Evolutionary conservation across 2,329 filamentous ascomycete genomes (phyloP).

Genomic region (Tricladium varicosporioides): DNA sequence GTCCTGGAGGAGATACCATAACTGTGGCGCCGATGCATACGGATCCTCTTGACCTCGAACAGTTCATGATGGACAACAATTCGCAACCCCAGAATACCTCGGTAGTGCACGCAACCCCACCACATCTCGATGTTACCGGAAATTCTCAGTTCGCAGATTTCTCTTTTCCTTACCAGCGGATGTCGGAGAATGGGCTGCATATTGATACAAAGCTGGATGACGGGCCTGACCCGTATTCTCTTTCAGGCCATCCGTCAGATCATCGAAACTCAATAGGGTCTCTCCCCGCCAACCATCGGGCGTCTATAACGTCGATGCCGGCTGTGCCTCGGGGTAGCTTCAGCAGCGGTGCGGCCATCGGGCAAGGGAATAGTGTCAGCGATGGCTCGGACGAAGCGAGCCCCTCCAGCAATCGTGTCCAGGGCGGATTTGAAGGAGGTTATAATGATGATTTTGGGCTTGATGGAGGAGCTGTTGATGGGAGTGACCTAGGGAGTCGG

Average conservation of each 20-base stretch:
- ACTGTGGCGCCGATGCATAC: slow-evolving; percentile 19
- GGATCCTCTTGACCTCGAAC: slow-evolving; percentile 27
- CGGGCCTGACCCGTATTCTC: slow-evolving; percentile 25
- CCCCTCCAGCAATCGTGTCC: slow-evolving; percentile 29
- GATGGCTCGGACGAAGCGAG: slow-evolving; percentile 35
- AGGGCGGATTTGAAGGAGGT: slow-evolving; percentile 25
- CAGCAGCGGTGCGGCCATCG: slow-evolving; percentile 14
- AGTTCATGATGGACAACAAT: slow-evolving; percentile 30
- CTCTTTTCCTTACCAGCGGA: slow-evolving; percentile 47
- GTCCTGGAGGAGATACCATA: slow-evolving; percentile 10
- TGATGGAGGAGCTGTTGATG: slow-evolving; percentile 46
- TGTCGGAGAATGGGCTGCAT: slow-evolving; percentile 40
- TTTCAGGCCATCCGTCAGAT: slow-evolving; percentile 21
- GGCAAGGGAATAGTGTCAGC: slow-evolving; percentile 27
- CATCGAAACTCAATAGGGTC: slow-evolving; percentile 26
- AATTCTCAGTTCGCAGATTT: slow-evolving; percentile 50
- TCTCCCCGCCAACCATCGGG: slow-evolving; percentile 21
- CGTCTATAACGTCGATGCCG: slow-evolving; percentile 25
- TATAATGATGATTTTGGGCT: slow-evolving; percentile 56
- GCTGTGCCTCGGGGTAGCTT: slow-evolving; percentile 23
- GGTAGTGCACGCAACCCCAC: slow-evolving; percentile 20
- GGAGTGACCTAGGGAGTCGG: slow-evolving; percentile 52
- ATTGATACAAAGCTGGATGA: slow-evolving; percentile 33
- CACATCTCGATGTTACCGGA: slow-evolving; percentile 27
- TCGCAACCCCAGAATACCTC: slow-evolving; percentile 17